A percentile compares a stretch with the other conserved stretches of the same genome.
phyloP scores from a whole-genome alignment of 129 eudicot species.

The Pseudognaphalium luteoalbum region DNA sequence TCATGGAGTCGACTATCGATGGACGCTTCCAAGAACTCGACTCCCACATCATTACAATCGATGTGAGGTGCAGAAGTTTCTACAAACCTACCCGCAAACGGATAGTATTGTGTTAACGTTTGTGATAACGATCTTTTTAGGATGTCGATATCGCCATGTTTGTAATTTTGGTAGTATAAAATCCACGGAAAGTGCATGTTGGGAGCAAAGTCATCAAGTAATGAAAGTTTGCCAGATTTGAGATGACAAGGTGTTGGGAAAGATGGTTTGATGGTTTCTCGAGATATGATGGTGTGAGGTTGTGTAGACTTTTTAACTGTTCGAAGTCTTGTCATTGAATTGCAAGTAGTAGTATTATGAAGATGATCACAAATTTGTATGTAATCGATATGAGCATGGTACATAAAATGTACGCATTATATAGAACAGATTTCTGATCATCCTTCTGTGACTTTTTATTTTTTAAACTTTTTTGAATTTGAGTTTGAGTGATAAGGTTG shows the following conservation, averaged over 20 bases:
- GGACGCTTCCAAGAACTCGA: conserved; percentile 1
- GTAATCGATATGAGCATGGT: too few relatives aligned
- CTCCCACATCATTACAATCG: neutral
- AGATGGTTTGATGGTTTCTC: neutral
- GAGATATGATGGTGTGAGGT: too few relatives aligned
- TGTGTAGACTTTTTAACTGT: too few relatives aligned
- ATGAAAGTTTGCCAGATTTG: neutral
- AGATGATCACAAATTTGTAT: too few relatives aligned
- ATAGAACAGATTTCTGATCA: too few relatives aligned
- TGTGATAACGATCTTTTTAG: conserved; percentile 1
- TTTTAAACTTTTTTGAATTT: too few relatives aligned
- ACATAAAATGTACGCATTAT: too few relatives aligned
- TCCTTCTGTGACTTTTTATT: too few relatives aligned
- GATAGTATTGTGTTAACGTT: neutral
- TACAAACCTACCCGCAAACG: neutral
- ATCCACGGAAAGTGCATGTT: neutral
- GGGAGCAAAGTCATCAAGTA: neutral
- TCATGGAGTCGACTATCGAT: neutral
- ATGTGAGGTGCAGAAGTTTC: neutral
- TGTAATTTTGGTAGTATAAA: neutral
- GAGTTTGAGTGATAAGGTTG: too few relatives aligned
- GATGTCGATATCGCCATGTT: neutral
- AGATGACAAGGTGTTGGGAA: neutral
- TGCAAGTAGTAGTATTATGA: too few relatives aligned
- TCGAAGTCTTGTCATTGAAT: too few relatives aligned